Conservation (phyloP, 139 green algal species). For the Tetradesmus obliquus region DNA sequence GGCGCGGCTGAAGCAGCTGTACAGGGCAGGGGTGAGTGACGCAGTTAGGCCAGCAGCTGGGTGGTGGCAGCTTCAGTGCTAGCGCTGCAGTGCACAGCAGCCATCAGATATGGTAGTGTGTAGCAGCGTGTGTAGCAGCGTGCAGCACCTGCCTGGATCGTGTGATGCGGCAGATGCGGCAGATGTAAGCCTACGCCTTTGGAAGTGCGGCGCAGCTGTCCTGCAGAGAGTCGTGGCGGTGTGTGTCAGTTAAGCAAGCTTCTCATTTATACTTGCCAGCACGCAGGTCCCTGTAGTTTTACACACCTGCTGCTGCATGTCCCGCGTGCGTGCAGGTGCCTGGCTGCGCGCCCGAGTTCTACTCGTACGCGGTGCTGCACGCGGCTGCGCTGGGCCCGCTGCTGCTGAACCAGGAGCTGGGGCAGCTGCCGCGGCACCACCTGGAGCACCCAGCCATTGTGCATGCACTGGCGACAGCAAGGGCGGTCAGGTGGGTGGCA, state of each 20-base stretch:
- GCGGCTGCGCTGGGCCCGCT: constrained; percentile 40
- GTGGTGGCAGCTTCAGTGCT: background rate
- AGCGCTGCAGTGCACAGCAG: background rate
- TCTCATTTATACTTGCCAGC: too few relatives aligned
- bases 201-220: too few relatives aligned
- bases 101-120: background rate
- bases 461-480: constrained; percentile 57
- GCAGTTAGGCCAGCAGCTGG: background rate
- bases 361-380: constrained; percentile 77
- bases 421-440: constrained; percentile 30
- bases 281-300: too few relatives aligned
- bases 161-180: background rate
- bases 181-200: too few relatives aligned
- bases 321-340: constrained; percentile 32
- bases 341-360: constrained; percentile 70
- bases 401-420: constrained; percentile 55
- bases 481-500: constrained; percentile 42
- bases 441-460: constrained; percentile 49
- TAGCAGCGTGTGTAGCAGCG: background rate
- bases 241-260: too few relatives aligned
- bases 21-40: constrained; percentile 62
- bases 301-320: background rate
- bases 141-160: background rate
- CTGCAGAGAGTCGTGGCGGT: too few relatives aligned
- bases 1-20: constrained; percentile 70